These are phyloP conservation scores for Amauroascus verrucosus DNA, from an alignment of 2,329 filamentous ascomycete species.

Conservation along the genomic window DNA sequence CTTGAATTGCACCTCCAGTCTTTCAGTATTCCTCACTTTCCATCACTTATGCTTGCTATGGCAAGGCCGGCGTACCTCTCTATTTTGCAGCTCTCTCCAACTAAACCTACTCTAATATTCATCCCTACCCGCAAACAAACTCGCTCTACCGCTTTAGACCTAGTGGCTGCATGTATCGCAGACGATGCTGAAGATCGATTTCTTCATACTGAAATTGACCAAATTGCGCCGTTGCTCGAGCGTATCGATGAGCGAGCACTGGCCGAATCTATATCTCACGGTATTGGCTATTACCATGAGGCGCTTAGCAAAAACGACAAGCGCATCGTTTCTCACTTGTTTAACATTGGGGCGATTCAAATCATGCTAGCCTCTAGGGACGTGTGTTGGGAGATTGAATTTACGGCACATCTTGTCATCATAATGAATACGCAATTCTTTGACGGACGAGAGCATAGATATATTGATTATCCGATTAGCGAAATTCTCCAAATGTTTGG, in stretches of 20 bases:
- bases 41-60: constrained; percentile 97
- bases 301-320: constrained; percentile 81
- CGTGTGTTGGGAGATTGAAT: constrained; percentile 90
- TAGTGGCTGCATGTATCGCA: constrained; percentile 75
- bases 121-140: constrained; percentile 91
- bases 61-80: constrained; percentile 85
- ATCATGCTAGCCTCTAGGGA: constrained; percentile 74
- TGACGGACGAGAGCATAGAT: constrained; percentile 90
- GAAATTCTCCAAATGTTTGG: constrained; percentile 98
- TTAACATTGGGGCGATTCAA: constrained; percentile 78
- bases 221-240: constrained; percentile 70
- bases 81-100: constrained; percentile 74
- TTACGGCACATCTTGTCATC: constrained; percentile 78
- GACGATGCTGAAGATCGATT: constrained; percentile 93
- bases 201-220: constrained; percentile 70
- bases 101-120: constrained; percentile 85
- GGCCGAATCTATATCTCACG: constrained; percentile 81
- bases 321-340: constrained; percentile 86
- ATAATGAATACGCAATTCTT: constrained; percentile 98
- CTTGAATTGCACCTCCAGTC: constrained; percentile 91
- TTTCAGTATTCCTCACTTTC: constrained; percentile 92
- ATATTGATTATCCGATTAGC: constrained; percentile 88
- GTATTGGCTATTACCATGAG: constrained; percentile 95
- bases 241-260: constrained; percentile 78
- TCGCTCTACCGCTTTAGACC: constrained; percentile 71